Percentiles rank a stretch among this genome's conserved stretches.
phyloP scores from a whole-genome alignment of 2,329 filamentous ascomycete species.

The Furcasterigmium furcatum region DNA sequence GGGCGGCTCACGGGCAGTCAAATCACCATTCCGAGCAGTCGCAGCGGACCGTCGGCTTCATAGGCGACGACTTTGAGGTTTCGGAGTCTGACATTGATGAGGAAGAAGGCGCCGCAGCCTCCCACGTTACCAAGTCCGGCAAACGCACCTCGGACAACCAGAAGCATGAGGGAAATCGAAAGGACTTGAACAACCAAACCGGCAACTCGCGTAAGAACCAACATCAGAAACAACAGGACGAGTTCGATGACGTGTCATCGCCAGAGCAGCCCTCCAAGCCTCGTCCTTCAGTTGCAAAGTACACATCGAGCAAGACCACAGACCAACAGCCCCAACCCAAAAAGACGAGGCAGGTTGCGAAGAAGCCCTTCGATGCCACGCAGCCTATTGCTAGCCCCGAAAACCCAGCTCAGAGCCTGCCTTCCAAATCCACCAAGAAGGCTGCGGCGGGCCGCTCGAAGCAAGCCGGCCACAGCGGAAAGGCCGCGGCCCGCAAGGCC shows the following conservation, averaged over 20 bases:
- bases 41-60: not conserved
- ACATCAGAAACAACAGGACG: no score
- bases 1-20: not conserved
- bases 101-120: no score
- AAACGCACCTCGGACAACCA: no score
- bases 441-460: not conserved
- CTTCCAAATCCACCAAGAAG: not conserved
- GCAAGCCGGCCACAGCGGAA: not conserved
- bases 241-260: no score
- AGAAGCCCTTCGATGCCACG: not conserved
- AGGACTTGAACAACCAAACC: no score
- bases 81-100: not conserved
- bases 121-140: not conserved
- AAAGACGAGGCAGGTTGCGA: not conserved
- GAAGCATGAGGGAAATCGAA: no score
- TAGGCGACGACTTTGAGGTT: not conserved
- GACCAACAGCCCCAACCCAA: not conserved
- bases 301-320: not conserved
- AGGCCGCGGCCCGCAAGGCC: not conserved
- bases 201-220: no score
- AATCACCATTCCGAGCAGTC: not conserved
- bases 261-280: not conserved
- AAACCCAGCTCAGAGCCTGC: not conserved
- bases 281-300: no score
- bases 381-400: no score